Base-by-base conservation (phyloP, 1,284 basidiomycete species). In the Marasmius sp. region DNA sequence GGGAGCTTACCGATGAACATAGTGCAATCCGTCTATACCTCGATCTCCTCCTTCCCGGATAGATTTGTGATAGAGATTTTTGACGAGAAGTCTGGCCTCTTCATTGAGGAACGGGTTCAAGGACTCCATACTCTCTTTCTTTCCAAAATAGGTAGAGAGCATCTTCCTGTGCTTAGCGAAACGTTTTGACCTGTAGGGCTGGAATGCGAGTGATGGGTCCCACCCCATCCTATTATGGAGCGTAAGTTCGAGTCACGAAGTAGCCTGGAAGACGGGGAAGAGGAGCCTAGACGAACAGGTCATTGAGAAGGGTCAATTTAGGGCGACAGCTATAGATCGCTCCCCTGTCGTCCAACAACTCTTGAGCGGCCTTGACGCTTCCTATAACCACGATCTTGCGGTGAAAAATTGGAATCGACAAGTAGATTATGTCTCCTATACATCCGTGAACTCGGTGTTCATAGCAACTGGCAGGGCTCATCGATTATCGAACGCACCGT, bases 201-300 rank as follows among this genome's bases (percentile, higher is more conserved):
- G 33, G n/a, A 69, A 63, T 11, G 61, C 38, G 6, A 72, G 37
- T 2, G 60, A 18, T 11, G 59, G 56, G 9, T 11, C 20, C 68
- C 68, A 71, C 0, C 68, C 69, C 65, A 70, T 69, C 3, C 71
- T 71, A 33, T 18, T 11, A 6, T 3, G 10, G 41, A 22, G 33
- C 34, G 47, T 27, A 5, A 51, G 43, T 5, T 57, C 16, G 38
- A n/a, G n/a, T n/a, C n/a, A n/a, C n/a, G n/a, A 39, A 57, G 22
- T 14, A 10, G 37, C n/a, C n/a, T n/a, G 2, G 51, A 9, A n/a
- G 22, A 14, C 18, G 18, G 27, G 18, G 10, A 12, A 11, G 27
- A 18, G 27, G 12, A 49, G 10, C 8, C n/a, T 16, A 16, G 27
- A 7, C 63, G 9, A 34, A 64, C 64, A 64, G 34, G 16, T 64